A percentile compares a stretch with the other conserved stretches of the same genome.
Conservation (phyloP, 1,139 yeast species). For the Blastobotrys capitulatus region DNA sequence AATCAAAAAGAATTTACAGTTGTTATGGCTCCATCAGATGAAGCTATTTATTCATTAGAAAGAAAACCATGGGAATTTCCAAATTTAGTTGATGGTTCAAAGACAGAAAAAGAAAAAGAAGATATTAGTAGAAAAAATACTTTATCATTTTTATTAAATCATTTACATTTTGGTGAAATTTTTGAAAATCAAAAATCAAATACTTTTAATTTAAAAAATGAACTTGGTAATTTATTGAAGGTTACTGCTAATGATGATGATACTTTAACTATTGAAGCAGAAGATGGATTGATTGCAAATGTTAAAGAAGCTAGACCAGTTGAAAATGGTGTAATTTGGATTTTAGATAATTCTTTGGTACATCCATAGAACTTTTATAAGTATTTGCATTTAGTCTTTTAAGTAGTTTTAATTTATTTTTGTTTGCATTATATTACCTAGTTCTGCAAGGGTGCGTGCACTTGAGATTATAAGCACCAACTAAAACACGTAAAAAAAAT, state of each 20-base stretch:
- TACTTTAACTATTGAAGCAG: slow-evolving; percentile 12
- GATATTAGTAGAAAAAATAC: slow-evolving; percentile 26
- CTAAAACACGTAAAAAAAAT: too few species aligned
- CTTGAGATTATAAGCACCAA: too few species aligned
- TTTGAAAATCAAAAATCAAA: slow-evolving; percentile 9
- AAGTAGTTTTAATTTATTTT: not conserved
- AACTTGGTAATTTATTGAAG: slow-evolving; percentile 17
- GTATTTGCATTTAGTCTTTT: not conserved
- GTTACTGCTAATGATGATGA: slow-evolving; percentile 15
- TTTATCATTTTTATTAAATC: slow-evolving; percentile 28
- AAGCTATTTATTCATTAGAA: slow-evolving; percentile 27
- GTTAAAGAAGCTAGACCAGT: slow-evolving; percentile 21
- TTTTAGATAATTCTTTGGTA: slow-evolving; percentile 15
- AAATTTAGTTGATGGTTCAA: slow-evolving; percentile 12
- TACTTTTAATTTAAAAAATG: slow-evolving; percentile 13
- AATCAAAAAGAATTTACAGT: slow-evolving; percentile 27
- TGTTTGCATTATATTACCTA: not conserved
- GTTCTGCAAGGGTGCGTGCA: too few species aligned
- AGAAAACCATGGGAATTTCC: slow-evolving; percentile 37
- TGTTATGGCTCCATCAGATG: slow-evolving; percentile 34
- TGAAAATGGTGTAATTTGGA: slow-evolving; percentile 29
- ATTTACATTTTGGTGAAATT: slow-evolving; percentile 25
- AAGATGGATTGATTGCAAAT: slow-evolving; percentile 16
- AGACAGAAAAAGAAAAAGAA: slow-evolving; percentile 26
- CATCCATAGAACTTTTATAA: too few species aligned